Evolutionary conservation across 1,139 yeast genomes (phyloP).

Genomic region (Taphrina flavorubra): DNA sequence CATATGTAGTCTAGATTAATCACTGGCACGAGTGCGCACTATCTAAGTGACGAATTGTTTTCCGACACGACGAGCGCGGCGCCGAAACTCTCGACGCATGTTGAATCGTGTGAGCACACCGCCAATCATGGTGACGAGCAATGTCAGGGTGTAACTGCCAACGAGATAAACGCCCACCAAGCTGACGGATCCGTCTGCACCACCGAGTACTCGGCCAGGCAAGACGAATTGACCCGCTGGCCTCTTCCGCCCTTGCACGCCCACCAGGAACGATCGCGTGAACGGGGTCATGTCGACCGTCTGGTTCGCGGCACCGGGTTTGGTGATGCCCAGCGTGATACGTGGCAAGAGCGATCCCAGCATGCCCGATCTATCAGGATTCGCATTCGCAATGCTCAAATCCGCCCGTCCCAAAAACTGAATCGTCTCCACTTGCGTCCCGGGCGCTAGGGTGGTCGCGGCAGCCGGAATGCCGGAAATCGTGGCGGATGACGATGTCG

Average conservation of each 20-base stretch:
- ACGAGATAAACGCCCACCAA: constrained; percentile 4
- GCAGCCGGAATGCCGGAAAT: constrained; percentile 6
- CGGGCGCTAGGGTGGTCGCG: constrained; percentile 3
- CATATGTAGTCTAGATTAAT: too few species aligned
- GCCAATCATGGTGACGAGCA: constrained; percentile 3
- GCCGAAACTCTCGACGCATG: constrained; percentile 17
- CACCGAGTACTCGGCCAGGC: constrained; percentile 10
- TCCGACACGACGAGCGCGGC: constrained; percentile 10
- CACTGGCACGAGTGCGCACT: not conserved
- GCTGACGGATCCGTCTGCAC: constrained; percentile 9
- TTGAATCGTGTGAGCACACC: constrained; percentile 5
- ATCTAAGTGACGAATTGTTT: constrained; percentile 6
- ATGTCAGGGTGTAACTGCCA: not conserved
- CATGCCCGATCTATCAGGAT: constrained; percentile 18
- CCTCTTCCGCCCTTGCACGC: not conserved
- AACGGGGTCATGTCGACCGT: constrained; percentile 5
- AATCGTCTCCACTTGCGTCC: constrained; percentile 13
- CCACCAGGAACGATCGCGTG: constrained; percentile 13
- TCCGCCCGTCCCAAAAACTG: constrained; percentile 11
- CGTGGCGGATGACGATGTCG: constrained; percentile 1
- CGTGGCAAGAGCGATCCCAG: constrained; percentile 10
- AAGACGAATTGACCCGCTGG: constrained; percentile 3
- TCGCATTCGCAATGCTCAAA: constrained; percentile 13
- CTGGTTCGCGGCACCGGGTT: not conserved
- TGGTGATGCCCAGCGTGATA: not conserved